Conservation (phyloP, 805 yeast species). For the Ogataea salicorniae region DNA sequence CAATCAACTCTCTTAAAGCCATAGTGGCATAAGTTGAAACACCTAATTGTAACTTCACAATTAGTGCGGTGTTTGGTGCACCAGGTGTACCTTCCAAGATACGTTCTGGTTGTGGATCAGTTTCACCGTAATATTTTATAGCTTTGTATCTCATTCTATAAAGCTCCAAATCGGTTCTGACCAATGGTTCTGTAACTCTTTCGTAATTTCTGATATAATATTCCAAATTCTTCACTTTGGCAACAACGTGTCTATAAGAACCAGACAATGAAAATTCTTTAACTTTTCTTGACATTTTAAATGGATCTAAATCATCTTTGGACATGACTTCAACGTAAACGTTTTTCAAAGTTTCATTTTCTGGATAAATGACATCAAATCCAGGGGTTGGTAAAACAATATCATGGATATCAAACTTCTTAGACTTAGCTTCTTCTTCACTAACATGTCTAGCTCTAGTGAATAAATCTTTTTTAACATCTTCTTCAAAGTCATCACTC, state of each 20-base stretch:
- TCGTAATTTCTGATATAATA: slow-evolving; percentile 59
- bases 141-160: slow-evolving; percentile 28
- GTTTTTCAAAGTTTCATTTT: slow-evolving; percentile 51
- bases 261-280: slow-evolving; percentile 92
- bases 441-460: slow-evolving; percentile 72
- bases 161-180: slow-evolving; percentile 72
- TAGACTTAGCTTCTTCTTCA: slow-evolving; percentile 57
- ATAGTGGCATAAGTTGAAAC: slow-evolving; percentile 94
- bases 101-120: slow-evolving; percentile 14
- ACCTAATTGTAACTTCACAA: slow-evolving; percentile 72
- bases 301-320: slow-evolving; percentile 77
- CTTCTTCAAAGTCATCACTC: slow-evolving; percentile 64
- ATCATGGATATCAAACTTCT: slow-evolving; percentile 66
- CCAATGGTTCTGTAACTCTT: slow-evolving; percentile 62
- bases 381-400: slow-evolving; percentile 97
- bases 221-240: slow-evolving; percentile 59
- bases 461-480: slow-evolving; percentile 51
- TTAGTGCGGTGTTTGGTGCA: slow-evolving; percentile 59
- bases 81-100: slow-evolving; percentile 29
- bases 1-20: slow-evolving; percentile 91
- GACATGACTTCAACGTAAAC: slow-evolving; percentile 71
- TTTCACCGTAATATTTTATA: slow-evolving; percentile 6
- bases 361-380: slow-evolving; percentile 82
- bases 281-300: slow-evolving; percentile 75
- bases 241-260: slow-evolving; percentile 70